Base-by-base conservation (phyloP, 1,284 basidiomycete genomes). In the Acaromyces ingoldii region DNA sequence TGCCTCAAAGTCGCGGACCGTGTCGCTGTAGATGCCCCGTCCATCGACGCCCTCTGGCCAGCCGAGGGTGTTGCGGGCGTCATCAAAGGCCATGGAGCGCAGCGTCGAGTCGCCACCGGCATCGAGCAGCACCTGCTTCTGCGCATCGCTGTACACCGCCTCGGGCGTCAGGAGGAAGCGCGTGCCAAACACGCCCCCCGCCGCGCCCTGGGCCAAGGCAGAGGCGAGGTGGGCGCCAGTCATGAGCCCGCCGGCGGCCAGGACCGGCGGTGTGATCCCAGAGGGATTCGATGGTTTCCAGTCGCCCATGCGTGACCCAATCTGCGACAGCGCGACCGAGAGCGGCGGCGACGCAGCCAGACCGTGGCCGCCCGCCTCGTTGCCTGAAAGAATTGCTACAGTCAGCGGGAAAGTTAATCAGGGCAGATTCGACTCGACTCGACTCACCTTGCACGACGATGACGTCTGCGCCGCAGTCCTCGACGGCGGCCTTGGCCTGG, bases 11-110 rank as follows among this genome's bases (percentile, higher is more conserved):
- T 71, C 68, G 22, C 53, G 53, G 3, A 74, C 67, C 1, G 71
- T 73, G 24, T 41, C 50, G 34, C 65, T 72, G 7, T 53, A 41
- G 21, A 75, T 22, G 0, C 70, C 72, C 26, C 72, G 39, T 1
- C 72, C 72, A 30, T 75, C 71, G 3, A 67, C 63, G 4, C 69
- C 68, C 5, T 51, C 26, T 4, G 72, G 72, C 72, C 72, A 75
- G 24, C 65, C 66, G 0, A 65, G 52, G 4, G 71, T 74, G 26
- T 60, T 60, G 4, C 72, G 55, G 0, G 72, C 72, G 24, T 73
- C 65, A 40, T 75, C 72, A 36, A 73, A 71, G 0, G 70, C 71
- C 24, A 61, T 55, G 1, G 70, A 65, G 9, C 72, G 60, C 19
- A 10, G 24, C 36, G 33, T 60, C 52, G n/a, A 53, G 45, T 26